A percentile compares a stretch with the other conserved stretches of the same genome.
Evolutionary conservation across 2,329 filamentous ascomycete species (phyloP).

Genomic region (Colletotrichum liriopes): DNA sequence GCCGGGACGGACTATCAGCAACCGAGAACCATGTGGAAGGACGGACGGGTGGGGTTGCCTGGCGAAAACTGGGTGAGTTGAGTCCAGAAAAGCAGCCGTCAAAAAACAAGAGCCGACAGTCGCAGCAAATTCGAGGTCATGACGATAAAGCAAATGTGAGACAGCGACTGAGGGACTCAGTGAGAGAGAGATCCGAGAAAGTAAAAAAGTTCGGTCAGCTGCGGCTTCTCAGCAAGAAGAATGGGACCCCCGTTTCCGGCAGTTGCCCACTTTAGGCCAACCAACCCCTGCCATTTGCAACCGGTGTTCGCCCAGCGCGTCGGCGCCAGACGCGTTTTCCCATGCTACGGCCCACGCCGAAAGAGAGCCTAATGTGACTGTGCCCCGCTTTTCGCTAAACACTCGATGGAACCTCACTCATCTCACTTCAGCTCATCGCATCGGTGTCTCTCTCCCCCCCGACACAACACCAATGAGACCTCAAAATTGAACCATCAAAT

Average conservation of each 20-base stretch:
- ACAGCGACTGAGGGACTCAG: slow-evolving; percentile 20
- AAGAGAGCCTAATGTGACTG: background rate
- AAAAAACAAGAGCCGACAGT: slow-evolving; percentile 26
- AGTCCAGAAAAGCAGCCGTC: slow-evolving; percentile 12
- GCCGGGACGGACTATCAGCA: slow-evolving; percentile 7
- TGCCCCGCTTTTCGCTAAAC: slow-evolving; percentile 25
- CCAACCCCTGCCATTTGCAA: slow-evolving; percentile 33
- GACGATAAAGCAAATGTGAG: slow-evolving; percentile 23
- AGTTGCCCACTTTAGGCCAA: slow-evolving; percentile 28
- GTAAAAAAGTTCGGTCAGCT: slow-evolving; percentile 38
- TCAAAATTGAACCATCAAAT: slow-evolving; percentile 8
- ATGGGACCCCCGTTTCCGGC: slow-evolving; percentile 34
- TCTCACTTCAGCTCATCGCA: slow-evolving; percentile 6
- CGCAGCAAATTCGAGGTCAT: slow-evolving; percentile 33
- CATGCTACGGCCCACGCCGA: slow-evolving; percentile 14
- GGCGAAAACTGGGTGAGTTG: background rate
- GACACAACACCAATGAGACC: slow-evolving; percentile 10
- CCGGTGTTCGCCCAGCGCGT: slow-evolving; percentile 31
- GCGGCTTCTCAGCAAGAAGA: slow-evolving; percentile 10
- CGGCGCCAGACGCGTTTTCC: slow-evolving; percentile 36
- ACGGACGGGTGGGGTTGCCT: background rate
- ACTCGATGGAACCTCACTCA: slow-evolving; percentile 12
- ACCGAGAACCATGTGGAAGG: slow-evolving; percentile 26
- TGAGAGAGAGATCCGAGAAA: slow-evolving; percentile 4
- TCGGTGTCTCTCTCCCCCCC: slow-evolving; percentile 6